Percentiles rank a stretch among this genome's conserved stretches.
phyloP scores from a whole-genome alignment of 768 basidiomycete species.

The Antrodiella citrinella region DNA sequence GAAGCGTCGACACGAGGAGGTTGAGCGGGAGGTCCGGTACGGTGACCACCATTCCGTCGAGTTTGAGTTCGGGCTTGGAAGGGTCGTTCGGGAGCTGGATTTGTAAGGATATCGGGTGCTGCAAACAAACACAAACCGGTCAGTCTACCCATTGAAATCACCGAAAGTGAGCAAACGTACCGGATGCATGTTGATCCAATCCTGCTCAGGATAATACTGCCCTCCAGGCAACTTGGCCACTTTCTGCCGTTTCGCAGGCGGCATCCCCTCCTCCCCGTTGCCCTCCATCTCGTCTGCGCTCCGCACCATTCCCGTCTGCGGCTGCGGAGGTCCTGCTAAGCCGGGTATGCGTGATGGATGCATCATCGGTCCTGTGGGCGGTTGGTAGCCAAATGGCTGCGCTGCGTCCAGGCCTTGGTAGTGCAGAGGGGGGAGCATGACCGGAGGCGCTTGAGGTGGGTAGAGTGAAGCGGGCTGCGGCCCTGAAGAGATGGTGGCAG shows the following conservation, averaged over 20 bases:
- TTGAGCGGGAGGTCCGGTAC: slow-evolving; percentile 81
- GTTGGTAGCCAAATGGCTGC: slow-evolving; percentile 76
- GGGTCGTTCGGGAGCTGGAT: slow-evolving; percentile 79
- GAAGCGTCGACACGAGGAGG: slow-evolving; percentile 77
- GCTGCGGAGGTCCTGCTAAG: slow-evolving; percentile 49
- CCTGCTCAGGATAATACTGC: slow-evolving; percentile 74
- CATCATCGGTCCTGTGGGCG: slow-evolving; percentile 36
- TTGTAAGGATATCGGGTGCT: slow-evolving; percentile 81
- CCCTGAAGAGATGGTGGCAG: slow-evolving; percentile 84
- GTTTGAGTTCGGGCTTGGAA: slow-evolving; percentile 88
- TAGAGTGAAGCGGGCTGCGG: slow-evolving; percentile 83
- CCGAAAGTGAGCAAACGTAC: slow-evolving; percentile 33
- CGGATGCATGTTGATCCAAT: slow-evolving; percentile 89
- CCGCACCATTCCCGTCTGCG: slow-evolving; percentile 66
- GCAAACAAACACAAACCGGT: too few relatives aligned
- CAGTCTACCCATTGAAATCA: slow-evolving; percentile 1
- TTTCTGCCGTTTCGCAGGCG: slow-evolving; percentile 81
- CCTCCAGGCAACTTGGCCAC: slow-evolving; percentile 83
- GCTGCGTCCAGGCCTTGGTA: slow-evolving; percentile 73
- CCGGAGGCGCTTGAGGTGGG: slow-evolving; percentile 48
- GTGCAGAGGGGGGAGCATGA: slow-evolving; percentile 80
- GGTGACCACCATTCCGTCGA: slow-evolving; percentile 71
- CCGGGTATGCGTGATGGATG: slow-evolving; percentile 14
- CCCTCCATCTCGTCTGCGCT: slow-evolving; percentile 80
- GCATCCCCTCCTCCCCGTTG: slow-evolving; percentile 45